These are phyloP conservation scores for Metschnikowia bowlesiae DNA, from an alignment of 805 yeast species.

Conservation along the genomic window DNA sequence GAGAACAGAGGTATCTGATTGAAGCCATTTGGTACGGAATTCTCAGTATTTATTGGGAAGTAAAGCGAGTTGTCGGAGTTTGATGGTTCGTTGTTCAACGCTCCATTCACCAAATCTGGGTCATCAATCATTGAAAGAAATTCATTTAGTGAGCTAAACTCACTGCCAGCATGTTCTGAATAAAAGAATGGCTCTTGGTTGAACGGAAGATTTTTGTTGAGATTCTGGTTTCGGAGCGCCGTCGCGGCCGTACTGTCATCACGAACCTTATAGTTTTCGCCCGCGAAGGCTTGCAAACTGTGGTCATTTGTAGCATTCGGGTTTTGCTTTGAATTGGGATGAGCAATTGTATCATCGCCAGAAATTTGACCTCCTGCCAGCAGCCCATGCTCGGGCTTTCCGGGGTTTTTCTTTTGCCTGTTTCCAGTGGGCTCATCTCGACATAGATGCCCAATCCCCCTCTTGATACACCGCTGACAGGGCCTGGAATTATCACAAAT, in stretches of 20 bases:
- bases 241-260: background rate
- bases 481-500: conserved; percentile 79
- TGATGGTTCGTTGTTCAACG: conserved; percentile 23
- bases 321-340: background rate
- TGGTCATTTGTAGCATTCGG: background rate
- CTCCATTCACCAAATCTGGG: conserved; percentile 57
- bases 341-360: background rate
- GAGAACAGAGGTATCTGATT: conserved; percentile 27
- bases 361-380: background rate
- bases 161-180: conserved; percentile 90
- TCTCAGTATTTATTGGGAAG: conserved; percentile 12
- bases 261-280: background rate
- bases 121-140: conserved; percentile 88
- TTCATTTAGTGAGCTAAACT: conserved; percentile 84
- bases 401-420: conserved; percentile 33
- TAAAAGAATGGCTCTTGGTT: conserved; percentile 74
- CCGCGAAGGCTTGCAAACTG: background rate
- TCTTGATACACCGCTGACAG: conserved; percentile 76
- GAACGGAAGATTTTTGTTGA: conserved; percentile 40
- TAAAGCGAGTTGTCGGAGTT: conserved; percentile 14
- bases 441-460: conserved; percentile 86
- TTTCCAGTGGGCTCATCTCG: conserved; percentile 60
- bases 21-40: conserved; percentile 7
- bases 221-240: conserved; percentile 20
- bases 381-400: background rate